A percentile compares a stretch with the other conserved stretches of the same genome.
Evolutionary conservation across 78 protist genomes (phyloP).

Genomic region (Tieghemostelium lacteum): DNA sequence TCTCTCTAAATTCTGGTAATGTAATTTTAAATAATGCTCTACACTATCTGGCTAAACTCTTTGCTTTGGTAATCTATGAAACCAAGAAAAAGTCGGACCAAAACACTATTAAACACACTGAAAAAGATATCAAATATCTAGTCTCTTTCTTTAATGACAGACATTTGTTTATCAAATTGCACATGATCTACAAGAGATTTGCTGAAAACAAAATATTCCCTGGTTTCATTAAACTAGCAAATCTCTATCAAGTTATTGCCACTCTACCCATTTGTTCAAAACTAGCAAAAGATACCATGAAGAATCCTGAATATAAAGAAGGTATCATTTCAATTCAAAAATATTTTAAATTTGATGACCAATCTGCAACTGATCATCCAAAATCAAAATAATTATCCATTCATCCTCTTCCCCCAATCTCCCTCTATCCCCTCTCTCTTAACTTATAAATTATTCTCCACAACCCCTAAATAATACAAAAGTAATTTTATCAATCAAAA

Average conservation of each 20-base stretch:
- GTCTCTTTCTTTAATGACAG: constrained; percentile 42
- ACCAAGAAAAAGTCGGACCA: not conserved
- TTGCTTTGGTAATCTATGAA: constrained; percentile 34
- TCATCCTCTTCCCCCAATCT: no score
- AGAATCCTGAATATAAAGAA: constrained; percentile 53
- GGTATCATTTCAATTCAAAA: constrained; percentile 50
- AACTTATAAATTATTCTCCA: no score
- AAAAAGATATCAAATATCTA: constrained; percentile 63
- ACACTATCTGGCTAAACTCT: constrained; percentile 66
- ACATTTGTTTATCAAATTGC: constrained; percentile 71
- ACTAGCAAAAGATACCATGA: constrained; percentile 42
- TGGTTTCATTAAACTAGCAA: not conserved
- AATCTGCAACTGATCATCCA: no score
- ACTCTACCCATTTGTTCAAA: constrained; percentile 53
- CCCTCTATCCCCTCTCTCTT: no score
- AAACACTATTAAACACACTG: constrained; percentile 26
- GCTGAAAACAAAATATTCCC: constrained; percentile 4
- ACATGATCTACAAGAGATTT: constrained; percentile 73
- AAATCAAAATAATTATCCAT: no score
- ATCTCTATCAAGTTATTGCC: constrained; percentile 35
- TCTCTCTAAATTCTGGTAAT: constrained; percentile 61
- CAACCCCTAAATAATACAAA: no score
- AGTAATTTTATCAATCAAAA: no score
- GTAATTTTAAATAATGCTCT: constrained; percentile 67
- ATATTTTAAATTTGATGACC: constrained; percentile 18